A percentile compares a stretch with the other conserved stretches of the same genome.
Conservation (phyloP, 805 yeast genomes). For the Candida alai region DNA sequence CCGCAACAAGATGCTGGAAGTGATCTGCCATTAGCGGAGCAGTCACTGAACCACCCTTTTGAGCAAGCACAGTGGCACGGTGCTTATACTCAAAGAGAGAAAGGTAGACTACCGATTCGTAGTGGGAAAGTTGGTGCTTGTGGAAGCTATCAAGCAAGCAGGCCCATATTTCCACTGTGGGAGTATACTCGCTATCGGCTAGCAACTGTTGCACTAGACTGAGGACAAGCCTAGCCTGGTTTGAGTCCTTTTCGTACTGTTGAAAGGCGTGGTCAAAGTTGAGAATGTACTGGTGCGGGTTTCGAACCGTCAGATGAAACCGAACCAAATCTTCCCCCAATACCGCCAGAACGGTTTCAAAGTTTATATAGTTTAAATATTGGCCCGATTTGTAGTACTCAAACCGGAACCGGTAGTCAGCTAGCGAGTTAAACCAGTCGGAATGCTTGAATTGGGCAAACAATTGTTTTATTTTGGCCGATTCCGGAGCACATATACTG, state of each 20-base stretch:
- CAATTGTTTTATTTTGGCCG: constrained; percentile 11
- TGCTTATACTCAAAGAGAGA: constrained; percentile 21
- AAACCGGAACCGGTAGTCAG: constrained; percentile 21
- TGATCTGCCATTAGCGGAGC: constrained; percentile 16
- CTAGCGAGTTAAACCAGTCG: constrained; percentile 21
- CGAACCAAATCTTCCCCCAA: constrained; percentile 11
- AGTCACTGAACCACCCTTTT: constrained; percentile 5
- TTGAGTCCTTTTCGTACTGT: constrained; percentile 10
- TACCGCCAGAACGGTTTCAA: constrained; percentile 23
- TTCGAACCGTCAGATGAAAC: constrained; percentile 12
- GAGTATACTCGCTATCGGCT: constrained; percentile 16
- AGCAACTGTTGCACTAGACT: constrained; percentile 10
- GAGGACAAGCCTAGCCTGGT: constrained; percentile 13
- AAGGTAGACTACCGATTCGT: constrained; percentile 26
- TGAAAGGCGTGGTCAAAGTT: constrained; percentile 17
- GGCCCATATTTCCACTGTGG: constrained; percentile 21
- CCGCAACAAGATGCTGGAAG: constrained; percentile 22
- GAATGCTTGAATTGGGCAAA: constrained; percentile 11
- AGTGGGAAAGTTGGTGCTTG: constrained; percentile 16
- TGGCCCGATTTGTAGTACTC: constrained; percentile 27
- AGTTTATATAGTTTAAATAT: constrained; percentile 28
- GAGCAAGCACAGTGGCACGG: constrained; percentile 19
- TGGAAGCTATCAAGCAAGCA: constrained; percentile 25
- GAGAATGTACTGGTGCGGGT: constrained; percentile 19
- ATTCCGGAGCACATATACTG: constrained; percentile 12